Evolutionary conservation across 768 basidiomycete genomes (phyloP), one percentile per base, ranked within the genome.

Genomic region (Mycena olivaceomarginata): DNA sequence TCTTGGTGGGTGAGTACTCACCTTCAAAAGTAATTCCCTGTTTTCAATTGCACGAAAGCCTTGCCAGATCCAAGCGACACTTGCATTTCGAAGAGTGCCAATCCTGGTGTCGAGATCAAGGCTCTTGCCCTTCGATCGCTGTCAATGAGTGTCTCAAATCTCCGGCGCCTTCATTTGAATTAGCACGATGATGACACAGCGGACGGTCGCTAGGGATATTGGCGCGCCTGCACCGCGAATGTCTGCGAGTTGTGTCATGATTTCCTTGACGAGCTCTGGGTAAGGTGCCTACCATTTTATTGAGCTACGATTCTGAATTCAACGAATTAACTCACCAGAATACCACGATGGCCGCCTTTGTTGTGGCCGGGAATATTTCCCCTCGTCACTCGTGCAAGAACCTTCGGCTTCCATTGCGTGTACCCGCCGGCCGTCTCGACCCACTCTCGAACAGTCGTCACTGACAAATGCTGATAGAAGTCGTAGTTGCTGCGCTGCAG

Each of bases 231-330:
- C 31, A 3, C 31, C 31, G 31, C 46, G 51, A 6, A 68, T 37
- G 31, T 68, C 51, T 41, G 67, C 2, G 9, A 68, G 37, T 16
- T 68, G 51, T 13, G 67, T 10, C 37, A 56, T 41, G 67, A 68
- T 68, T 8, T 53, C 48, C 15, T 68, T 25, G 15, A 71, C 57
- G 37, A 63, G 20, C 63, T 72, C 71, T 13, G 71, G 71, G 53
- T 72, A 15, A 65, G 63, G 5, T 2, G 20, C 64, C 71, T 66
- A 40, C 80, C 68, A 31, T 31, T 31, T 72, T 25, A 82, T 67
- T 25, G 69, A 82, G 8, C 82, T 56, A 9, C 74, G 67, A 20
- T 75, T 79, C 7, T 25, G 18, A 16, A 81, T 25, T 11, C 68
- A 71, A 20, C 82, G 22, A 67, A 45, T 40, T 37, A 15, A 15